A percentile compares a stretch with the other conserved stretches of the same genome.
These are phyloP conservation scores for Cladophialophora bantiana DNA, from an alignment of 2,329 filamentous ascomycete species.

Conservation along the genomic window DNA sequence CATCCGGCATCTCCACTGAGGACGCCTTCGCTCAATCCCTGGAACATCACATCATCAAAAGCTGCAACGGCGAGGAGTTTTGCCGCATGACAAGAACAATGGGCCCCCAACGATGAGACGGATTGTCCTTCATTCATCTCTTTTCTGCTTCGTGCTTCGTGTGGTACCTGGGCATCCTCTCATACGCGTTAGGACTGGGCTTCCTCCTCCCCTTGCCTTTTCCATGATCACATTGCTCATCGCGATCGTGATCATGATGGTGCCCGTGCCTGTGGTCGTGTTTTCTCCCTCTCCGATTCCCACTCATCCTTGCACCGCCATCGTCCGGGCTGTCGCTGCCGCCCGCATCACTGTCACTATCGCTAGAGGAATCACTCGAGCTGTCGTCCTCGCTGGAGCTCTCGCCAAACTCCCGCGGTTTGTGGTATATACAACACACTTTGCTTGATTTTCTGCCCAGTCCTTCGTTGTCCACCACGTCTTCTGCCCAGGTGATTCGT, in stretches of 20 bases:
- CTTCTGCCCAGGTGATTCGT: conserved; percentile 88
- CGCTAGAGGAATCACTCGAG: conserved; percentile 52
- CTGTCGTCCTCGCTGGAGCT: conserved; percentile 68
- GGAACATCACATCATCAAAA: neutral
- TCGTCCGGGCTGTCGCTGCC: conserved; percentile 43
- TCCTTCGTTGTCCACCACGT: conserved; percentile 94
- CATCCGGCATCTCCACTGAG: neutral
- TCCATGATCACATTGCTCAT: conserved; percentile 38
- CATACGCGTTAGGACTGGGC: conserved; percentile 56
- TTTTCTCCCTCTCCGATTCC: conserved; percentile 31
- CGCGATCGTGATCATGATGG: conserved; percentile 34
- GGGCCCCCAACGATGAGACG: neutral
- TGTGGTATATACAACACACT: conserved; percentile 99
- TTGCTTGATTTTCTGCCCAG: conserved; percentile 94
- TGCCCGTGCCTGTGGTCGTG: conserved; percentile 31
- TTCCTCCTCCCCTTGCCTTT: conserved; percentile 44
- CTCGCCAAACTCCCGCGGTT: conserved; percentile 79
- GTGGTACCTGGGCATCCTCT: conserved; percentile 51
- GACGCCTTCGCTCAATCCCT: conserved; percentile 4
- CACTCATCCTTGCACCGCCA: conserved; percentile 40
- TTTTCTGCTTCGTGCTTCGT: conserved; percentile 22
- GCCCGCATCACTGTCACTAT: conserved; percentile 53
- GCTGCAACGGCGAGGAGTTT: neutral
- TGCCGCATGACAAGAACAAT: neutral
- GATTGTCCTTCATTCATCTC: conserved; percentile 5